Conservation (phyloP, 2,329 filamentous ascomycete species). For the Alternaria sp. region DNA sequence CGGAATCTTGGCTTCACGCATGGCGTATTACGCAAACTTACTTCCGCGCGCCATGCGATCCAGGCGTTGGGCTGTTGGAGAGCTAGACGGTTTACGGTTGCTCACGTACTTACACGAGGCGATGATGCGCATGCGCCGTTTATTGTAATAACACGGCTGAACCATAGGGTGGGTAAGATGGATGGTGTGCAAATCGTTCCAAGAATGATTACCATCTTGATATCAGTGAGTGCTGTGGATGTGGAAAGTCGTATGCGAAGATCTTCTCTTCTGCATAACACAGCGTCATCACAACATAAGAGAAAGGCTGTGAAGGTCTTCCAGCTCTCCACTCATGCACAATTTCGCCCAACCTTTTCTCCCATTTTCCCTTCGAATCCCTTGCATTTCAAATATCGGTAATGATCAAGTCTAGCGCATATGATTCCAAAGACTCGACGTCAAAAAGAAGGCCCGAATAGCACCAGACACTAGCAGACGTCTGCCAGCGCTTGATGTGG, state of each 20-base stretch:
- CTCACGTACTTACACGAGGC: not conserved
- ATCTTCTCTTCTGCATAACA: not conserved
- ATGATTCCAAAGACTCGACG: not conserved
- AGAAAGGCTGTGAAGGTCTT: not conserved
- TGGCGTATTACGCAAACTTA: conserved; percentile 9
- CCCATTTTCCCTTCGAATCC: not conserved
- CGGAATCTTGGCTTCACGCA: conserved; percentile 1
- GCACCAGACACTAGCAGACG: not conserved
- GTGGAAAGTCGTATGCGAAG: not conserved
- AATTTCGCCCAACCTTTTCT: not conserved
- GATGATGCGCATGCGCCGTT: not conserved
- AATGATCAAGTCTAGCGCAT: not conserved
- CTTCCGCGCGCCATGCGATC: conserved; percentile 2
- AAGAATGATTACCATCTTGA: not conserved
- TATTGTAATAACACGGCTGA: not conserved
- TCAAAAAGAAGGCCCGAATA: conserved; percentile 5
- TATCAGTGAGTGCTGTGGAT: not conserved
- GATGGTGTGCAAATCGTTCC: not conserved
- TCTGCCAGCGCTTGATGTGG: not conserved
- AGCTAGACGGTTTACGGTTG: not conserved
- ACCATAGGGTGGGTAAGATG: not conserved
- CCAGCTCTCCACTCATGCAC: not conserved
- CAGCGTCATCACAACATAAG: not conserved
- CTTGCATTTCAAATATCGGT: not conserved
- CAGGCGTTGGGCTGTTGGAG: not conserved